These are phyloP conservation scores for Violaceomyces palustris DNA, from an alignment of 1,284 basidiomycete species.

Conservation along the genomic window DNA sequence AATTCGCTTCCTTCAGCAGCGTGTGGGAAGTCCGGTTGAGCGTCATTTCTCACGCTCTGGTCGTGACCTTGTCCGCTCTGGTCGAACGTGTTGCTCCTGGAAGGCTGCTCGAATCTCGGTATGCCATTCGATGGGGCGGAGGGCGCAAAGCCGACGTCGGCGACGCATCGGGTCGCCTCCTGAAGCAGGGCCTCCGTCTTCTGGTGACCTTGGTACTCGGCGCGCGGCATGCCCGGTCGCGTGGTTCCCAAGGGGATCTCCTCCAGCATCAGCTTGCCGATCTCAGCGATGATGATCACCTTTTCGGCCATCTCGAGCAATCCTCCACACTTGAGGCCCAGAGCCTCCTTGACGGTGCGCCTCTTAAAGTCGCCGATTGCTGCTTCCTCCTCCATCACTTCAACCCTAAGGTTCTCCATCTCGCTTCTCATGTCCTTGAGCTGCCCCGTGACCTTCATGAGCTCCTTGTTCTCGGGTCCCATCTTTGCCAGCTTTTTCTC, in stretches of 20 bases:
- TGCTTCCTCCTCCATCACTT: constrained; percentile 79
- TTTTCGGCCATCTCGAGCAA: constrained; percentile 80
- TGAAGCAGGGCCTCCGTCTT: constrained; percentile 40
- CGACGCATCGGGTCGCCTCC: constrained; percentile 35
- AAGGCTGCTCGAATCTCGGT: constrained; percentile 14
- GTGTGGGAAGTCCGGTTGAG: too few relatives aligned
- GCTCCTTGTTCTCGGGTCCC: constrained; percentile 80
- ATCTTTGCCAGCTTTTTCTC: constrained; percentile 87
- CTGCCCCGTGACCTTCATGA: constrained; percentile 68
- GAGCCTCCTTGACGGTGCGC: constrained; percentile 63
- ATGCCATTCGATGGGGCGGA: constrained; percentile 18
- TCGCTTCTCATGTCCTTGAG: constrained; percentile 71
- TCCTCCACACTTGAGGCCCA: constrained; percentile 83
- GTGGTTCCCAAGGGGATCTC: constrained; percentile 77
- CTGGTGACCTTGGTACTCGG: constrained; percentile 60
- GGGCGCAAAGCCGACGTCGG: constrained; percentile 40
- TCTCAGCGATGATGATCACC: constrained; percentile 75
- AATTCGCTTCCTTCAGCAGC: too few relatives aligned
- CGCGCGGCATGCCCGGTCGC: constrained; percentile 71
- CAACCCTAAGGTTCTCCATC: constrained; percentile 69
- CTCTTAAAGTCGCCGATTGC: constrained; percentile 81
- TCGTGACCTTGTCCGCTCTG: too few relatives aligned
- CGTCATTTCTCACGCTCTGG: too few relatives aligned
- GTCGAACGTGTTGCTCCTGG: too few relatives aligned
- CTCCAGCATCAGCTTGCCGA: constrained; percentile 72